phyloP scores from a whole-genome alignment of 2,329 filamentous ascomycete genomes.

The Alternaria ethzedia region DNA sequence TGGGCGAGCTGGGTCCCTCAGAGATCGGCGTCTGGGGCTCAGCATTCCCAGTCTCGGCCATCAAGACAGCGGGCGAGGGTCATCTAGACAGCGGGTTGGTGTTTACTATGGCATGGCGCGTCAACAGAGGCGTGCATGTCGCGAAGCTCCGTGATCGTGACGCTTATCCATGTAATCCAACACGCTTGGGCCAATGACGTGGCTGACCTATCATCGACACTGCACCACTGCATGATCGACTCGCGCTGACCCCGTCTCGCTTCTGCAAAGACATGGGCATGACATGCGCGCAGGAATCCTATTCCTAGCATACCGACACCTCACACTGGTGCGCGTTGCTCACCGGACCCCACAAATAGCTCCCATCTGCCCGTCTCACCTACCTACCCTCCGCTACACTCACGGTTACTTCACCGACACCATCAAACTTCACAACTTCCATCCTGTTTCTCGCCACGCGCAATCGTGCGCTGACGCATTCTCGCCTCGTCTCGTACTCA shows the following conservation, averaged over 20 bases:
- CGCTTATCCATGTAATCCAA: constrained; percentile 9
- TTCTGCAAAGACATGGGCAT: background rate
- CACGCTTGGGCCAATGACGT: constrained; percentile 21
- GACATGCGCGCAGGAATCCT: background rate
- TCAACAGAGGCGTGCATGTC: constrained; percentile 1
- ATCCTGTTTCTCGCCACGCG: background rate
- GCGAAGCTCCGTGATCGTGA: constrained; percentile 10
- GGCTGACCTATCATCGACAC: background rate
- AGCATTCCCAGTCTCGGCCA: constrained; percentile 39
- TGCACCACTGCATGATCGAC: background rate
- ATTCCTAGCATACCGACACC: background rate
- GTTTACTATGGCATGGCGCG: constrained; percentile 11
- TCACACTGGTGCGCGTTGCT: background rate
- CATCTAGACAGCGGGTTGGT: constrained; percentile 23
- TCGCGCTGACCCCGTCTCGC: background rate
- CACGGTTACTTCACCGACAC: background rate
- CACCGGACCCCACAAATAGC: background rate
- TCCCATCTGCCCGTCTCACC: background rate
- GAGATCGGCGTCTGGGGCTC: constrained; percentile 28
- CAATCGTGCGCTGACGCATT: constrained; percentile 13
- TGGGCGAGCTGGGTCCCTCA: constrained; percentile 16
- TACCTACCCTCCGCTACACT: background rate
- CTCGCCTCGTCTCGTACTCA: constrained; percentile 9
- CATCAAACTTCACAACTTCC: background rate
- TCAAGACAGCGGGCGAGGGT: constrained; percentile 22